phyloP scores from a whole-genome alignment of 495 filamentous ascomycete species.

The Stereocaulon alpinum region DNA sequence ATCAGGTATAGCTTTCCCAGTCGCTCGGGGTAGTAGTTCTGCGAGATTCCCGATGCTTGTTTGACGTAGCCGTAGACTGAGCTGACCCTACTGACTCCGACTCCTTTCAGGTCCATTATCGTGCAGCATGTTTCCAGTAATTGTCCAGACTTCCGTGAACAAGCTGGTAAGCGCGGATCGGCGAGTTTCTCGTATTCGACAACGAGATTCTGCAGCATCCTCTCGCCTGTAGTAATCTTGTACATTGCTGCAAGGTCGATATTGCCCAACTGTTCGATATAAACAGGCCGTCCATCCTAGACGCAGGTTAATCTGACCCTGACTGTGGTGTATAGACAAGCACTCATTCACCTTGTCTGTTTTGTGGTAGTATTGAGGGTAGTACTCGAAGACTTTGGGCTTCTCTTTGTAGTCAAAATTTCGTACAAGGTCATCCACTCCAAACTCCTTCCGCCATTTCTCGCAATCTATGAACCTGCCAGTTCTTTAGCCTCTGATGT shows the following conservation, averaged over 20 bases:
- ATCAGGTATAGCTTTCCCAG: constrained; percentile 85
- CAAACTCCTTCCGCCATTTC: constrained; percentile 79
- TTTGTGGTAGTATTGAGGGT: constrained; percentile 99
- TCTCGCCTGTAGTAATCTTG: constrained; percentile 83
- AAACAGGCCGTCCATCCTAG: constrained; percentile 91
- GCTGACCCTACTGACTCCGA: constrained; percentile 66
- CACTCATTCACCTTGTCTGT: constrained; percentile 70
- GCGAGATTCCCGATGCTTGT: constrained; percentile 56
- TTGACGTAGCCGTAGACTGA: constrained; percentile 68
- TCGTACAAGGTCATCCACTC: constrained; percentile 72
- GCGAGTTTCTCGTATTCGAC: constrained; percentile 92
- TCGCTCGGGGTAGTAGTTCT: constrained; percentile 98
- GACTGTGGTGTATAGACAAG: not conserved
- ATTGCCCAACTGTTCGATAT: constrained; percentile 92
- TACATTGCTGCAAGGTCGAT: constrained; percentile 84
- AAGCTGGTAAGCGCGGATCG: constrained; percentile 88
- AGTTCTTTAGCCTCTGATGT: not conserved
- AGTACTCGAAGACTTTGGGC: constrained; percentile 76
- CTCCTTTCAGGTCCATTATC: constrained; percentile 93
- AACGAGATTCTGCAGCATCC: constrained; percentile 93
- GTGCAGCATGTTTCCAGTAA: constrained; percentile 96
- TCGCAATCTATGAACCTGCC: constrained; percentile 82
- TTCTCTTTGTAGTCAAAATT: constrained; percentile 88
- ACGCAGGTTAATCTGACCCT: not conserved
- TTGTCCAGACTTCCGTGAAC: constrained; percentile 80